Evolutionary conservation across 192 early-diverging fungal genomes (phyloP).

Genomic region (Gigaspora rosea): DNA sequence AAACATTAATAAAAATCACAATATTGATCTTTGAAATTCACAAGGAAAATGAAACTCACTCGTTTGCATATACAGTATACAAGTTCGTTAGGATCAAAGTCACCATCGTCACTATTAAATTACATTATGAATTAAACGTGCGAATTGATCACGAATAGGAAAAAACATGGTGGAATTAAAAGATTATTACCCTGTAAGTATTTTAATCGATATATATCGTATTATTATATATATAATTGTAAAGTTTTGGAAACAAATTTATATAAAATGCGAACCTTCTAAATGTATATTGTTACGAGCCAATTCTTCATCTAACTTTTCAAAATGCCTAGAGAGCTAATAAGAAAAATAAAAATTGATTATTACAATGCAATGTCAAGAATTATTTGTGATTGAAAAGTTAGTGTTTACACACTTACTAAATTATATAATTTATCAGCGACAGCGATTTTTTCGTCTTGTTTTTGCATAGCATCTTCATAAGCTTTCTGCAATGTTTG

Average conservation of each 20-base stretch:
- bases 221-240: not conserved
- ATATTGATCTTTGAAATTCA: too few species aligned
- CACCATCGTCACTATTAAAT: slow-evolving; percentile 1
- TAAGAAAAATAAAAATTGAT: not conserved
- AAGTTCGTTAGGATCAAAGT: slow-evolving; percentile 17
- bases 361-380: not conserved
- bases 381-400: not conserved
- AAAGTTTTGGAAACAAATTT: not conserved
- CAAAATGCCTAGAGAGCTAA: slow-evolving; percentile 3
- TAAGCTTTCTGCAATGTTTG: not conserved
- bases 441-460: slow-evolving; percentile 16
- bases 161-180: not conserved
- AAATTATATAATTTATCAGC: slow-evolving; percentile 12
- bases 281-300: slow-evolving; percentile 19
- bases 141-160: not conserved
- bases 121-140: not conserved
- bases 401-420: not conserved
- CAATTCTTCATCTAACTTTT: slow-evolving; percentile 13
- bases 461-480: slow-evolving; percentile 14
- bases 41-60: not conserved
- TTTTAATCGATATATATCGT: not conserved
- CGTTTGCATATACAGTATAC: slow-evolving; percentile 13
- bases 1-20: not conserved
- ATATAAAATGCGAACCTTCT: not conserved
- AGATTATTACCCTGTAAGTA: not conserved